A percentile compares a stretch with the other conserved stretches of the same genome.
Conservation (phyloP, 1,284 basidiomycete species). For the Volvariella volvacea region DNA sequence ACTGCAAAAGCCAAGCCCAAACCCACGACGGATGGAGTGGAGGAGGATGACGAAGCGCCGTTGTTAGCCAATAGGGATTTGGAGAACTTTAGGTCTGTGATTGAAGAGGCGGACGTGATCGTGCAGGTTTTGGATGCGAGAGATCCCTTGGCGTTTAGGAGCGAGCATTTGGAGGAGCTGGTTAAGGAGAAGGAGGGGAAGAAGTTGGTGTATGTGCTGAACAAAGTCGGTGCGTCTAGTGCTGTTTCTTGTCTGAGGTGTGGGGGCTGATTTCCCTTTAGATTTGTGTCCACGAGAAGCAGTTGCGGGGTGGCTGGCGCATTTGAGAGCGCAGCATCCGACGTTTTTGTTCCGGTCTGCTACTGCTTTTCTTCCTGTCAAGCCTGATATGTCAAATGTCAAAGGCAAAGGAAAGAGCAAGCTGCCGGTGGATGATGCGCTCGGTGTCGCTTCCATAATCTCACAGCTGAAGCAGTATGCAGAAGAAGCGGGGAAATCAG, state of each 20-base stretch:
- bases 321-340: constrained; percentile 64
- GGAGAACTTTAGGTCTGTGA: constrained; percentile 60
- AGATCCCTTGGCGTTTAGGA: constrained; percentile 72
- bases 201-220: constrained; percentile 68
- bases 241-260: constrained; percentile 1
- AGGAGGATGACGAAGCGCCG: constrained; percentile 42
- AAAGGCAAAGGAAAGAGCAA: constrained; percentile 48
- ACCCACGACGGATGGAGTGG: constrained; percentile 18
- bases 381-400: constrained; percentile 24
- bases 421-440: constrained; percentile 41
- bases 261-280: constrained; percentile 23
- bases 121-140: constrained; percentile 83
- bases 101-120: constrained; percentile 82
- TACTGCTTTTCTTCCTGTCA: constrained; percentile 52
- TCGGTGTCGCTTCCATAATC: constrained; percentile 49
- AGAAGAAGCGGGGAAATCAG: constrained; percentile 35
- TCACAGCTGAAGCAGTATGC: constrained; percentile 39
- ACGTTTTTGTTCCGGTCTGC: constrained; percentile 81
- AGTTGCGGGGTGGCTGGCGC: constrained; percentile 69
- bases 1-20: constrained; percentile 16
- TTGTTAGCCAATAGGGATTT: constrained; percentile 65
- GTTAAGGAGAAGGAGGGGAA: constrained; percentile 39
- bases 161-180: constrained; percentile 57
- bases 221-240: constrained; percentile 72
- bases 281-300: constrained; percentile 83